Evolutionary conservation across 495 filamentous ascomycete species (phyloP), one percentile per base, ranked within the genome.

Genomic region (Barbatosphaeria neglecta): DNA sequence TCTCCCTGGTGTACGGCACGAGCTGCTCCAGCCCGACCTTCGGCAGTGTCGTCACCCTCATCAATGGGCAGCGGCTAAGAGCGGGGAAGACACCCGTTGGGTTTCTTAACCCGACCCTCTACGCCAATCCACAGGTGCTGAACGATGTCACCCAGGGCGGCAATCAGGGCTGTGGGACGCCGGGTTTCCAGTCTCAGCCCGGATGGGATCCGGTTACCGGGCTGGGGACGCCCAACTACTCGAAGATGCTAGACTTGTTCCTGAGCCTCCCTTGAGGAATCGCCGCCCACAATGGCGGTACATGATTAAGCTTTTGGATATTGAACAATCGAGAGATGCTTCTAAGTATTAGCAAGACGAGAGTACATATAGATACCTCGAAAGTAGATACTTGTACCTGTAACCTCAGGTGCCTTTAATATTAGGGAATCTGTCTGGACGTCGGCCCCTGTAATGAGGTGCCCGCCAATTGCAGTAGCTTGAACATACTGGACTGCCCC

Each of bases 191-290:
- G 22, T 64, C 68, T 7, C 63, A 57, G 6, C 41, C 54, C 33
- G 70, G 70, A 10, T 79, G 76, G 76, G 76, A 80, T 59, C 76
- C 76, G 7, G 73, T 77, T 7, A 78, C 73, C 15, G 76, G 76
- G 8, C 48, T 80, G 50, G 76, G 76, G 2, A 76, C 74, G 10
- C 76, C 76, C 1, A 70, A 74, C 50, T 77, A 73, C 50, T 67
- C 68, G 0, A 68, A 66, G 54, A 48, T 79, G 51, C n/a, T 45
- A 23, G 44, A 6, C 2, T 22, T 41, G 39, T 41, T 41, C 39
- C 11, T 41, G 20, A n/a, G 20, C 3, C 39, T 41, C 13, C 39
- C 39, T 19, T 41, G 31, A 44, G 9, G 31, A n/a, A n/a, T n/a
- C n/a, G n/a, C n/a, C n/a, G n/a, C n/a, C n/a, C n/a, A n/a, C n/a